Conservation (phyloP, 176 grass and related monocot genomes). For the maize (Zea mays) region DNA sequence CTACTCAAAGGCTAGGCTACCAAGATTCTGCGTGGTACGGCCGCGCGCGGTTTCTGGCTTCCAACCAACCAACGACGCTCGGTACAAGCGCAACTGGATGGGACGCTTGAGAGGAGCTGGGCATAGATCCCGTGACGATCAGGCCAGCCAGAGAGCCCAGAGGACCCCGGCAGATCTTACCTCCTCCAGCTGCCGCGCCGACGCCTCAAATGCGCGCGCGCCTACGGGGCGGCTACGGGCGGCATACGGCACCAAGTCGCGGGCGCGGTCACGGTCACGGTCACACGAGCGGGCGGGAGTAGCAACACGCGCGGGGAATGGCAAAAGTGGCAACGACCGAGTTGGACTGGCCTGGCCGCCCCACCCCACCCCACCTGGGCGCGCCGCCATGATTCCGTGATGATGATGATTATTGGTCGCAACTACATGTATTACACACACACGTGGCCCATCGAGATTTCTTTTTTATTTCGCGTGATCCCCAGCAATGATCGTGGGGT, state of each 20-base stretch:
- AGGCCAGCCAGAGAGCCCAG: not conserved
- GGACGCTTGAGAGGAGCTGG: too few relatives aligned
- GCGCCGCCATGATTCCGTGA: slow-evolving; percentile 10
- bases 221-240: not conserved
- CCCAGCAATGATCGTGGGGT: not conserved
- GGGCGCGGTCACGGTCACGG: not conserved
- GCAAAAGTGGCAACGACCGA: too few relatives aligned
- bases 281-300: too few relatives aligned
- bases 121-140: not conserved
- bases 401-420: not conserved
- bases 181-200: not conserved
- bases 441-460: not conserved
- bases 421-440: too few relatives aligned
- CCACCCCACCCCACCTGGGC: not conserved
- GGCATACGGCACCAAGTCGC: not conserved
- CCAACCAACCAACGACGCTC: too few relatives aligned
- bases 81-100: too few relatives aligned
- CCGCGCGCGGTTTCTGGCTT: too few relatives aligned
- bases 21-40: too few relatives aligned
- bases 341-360: not conserved
- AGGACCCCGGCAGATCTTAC: not conserved
- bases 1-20: too few relatives aligned
- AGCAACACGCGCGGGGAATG: too few relatives aligned
- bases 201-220: not conserved
- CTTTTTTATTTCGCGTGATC: not conserved